These are phyloP conservation scores for Suillus plorans DNA, from an alignment of 768 basidiomycete genomes.

Conservation along the genomic window DNA sequence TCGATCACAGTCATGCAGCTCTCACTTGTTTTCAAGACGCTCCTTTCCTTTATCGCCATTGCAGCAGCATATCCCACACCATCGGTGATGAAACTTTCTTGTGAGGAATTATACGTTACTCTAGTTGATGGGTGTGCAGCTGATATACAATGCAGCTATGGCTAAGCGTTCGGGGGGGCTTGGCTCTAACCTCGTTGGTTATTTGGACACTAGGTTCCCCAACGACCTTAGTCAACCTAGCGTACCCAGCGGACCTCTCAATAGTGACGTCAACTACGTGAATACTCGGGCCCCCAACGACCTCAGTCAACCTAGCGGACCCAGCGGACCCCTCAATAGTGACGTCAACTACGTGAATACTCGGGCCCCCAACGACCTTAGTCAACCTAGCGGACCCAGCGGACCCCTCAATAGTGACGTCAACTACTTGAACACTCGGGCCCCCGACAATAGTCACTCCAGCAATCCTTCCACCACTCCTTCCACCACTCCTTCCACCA, in stretches of 20 bases:
- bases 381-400: neutral
- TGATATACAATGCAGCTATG: neutral
- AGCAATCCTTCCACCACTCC: neutral
- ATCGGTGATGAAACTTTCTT: neutral
- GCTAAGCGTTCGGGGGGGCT: neutral
- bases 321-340: neutral
- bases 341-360: too few relatives aligned
- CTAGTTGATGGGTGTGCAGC: neutral
- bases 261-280: too few relatives aligned
- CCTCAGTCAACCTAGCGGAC: neutral
- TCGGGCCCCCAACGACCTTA: neutral
- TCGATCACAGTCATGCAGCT: neutral
- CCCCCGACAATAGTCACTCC: neutral
- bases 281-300: neutral
- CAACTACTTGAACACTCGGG: neutral
- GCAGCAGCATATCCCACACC: neutral
- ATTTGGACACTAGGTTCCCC: neutral
- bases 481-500: neutral
- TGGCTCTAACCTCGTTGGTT: neutral
- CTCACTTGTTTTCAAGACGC: neutral
- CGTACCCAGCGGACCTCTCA: too few relatives aligned
- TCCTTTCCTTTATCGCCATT: neutral
- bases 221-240: too few relatives aligned
- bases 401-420: too few relatives aligned
- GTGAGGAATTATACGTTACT: neutral